Evolutionary conservation across 2,329 filamentous ascomycete species (phyloP), one percentile per base, ranked within the genome.

Genomic region (Magnaporthiopsis rhizophila): DNA sequence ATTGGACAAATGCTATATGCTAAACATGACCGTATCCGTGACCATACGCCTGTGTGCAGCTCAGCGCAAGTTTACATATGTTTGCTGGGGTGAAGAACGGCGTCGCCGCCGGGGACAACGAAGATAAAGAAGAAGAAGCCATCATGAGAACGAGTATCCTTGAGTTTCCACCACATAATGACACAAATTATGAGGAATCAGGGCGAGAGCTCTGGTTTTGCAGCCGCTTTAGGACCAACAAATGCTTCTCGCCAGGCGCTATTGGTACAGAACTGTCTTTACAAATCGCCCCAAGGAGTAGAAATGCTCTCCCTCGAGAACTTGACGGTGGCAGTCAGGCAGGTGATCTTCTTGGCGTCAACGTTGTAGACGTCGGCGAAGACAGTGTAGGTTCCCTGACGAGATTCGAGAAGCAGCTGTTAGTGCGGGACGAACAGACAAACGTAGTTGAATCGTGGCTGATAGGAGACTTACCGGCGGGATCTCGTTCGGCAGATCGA

Each of bases 381-480:
- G 50, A 99, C 95, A 24, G 85, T 90, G 83, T 97, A 99, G 73
- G 87, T 93, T 74, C 93, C 95, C 92, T 95, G 68, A 21, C 3
- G 21, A 53, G 18, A 21, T 53, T 53, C 18, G 30, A 57, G 26
- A 26, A 3, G 24, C 18, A 18, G 32, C 7, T 61, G n/a, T 61
- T n/a, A 38, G 34, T 58, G 60, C 56, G 62, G 3, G 24, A 57
- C 26, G 11, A 64, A 74, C 63, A 75, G 70, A 32, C 59, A 61
- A 60, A 59, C 50, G n/a, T 8, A 8, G 45, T 11, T 53, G 15
- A 36, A 9, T 21, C 13, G 7, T 9, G 45, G 6, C 11, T 5
- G 13, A 45, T 45, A 7, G 6, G 64, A 58, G 26, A 84, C 91
- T 71, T 85, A 96, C 93, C 66, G 91, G 90, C 74, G 94, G 94